Evolutionary conservation across 1,139 yeast genomes (phyloP).

Genomic region (Diutina rugosa): DNA sequence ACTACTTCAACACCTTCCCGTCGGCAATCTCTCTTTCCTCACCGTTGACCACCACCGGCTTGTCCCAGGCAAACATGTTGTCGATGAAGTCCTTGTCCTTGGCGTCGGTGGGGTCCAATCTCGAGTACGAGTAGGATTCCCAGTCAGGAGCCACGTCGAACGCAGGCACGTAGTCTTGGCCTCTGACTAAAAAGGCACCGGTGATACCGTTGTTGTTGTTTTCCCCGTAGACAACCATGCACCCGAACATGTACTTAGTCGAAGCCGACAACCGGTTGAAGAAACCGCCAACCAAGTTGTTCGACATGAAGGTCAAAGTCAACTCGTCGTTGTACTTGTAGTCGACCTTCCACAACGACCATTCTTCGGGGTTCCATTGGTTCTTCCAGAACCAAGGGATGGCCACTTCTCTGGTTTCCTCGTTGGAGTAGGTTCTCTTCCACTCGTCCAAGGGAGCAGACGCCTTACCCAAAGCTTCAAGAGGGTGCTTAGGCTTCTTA

Average conservation of each 20-base stretch:
- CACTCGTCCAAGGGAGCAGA: constrained; percentile 77
- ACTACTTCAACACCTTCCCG: constrained; percentile 60
- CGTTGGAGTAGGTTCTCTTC: constrained; percentile 96
- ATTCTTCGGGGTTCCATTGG: constrained; percentile 82
- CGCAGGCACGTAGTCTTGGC: constrained; percentile 84
- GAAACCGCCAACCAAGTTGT: constrained; percentile 97
- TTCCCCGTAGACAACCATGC: constrained; percentile 92
- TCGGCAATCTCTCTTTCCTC: constrained; percentile 49
- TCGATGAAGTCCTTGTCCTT: constrained; percentile 59
- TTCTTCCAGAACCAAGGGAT: constrained; percentile 96
- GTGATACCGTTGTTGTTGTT: constrained; percentile 96
- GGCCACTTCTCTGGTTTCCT: constrained; percentile 90
- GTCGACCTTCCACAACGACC: constrained; percentile 91
- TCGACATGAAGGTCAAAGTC: constrained; percentile 95
- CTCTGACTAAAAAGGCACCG: constrained; percentile 92
- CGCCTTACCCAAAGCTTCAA: constrained; percentile 68
- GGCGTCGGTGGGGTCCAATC: constrained; percentile 54
- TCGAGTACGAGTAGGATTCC: constrained; percentile 70
- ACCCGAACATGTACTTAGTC: constrained; percentile 88
- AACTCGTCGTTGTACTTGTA: constrained; percentile 98
- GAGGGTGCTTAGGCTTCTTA: constrained; percentile 85
- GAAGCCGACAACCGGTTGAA: constrained; percentile 91
- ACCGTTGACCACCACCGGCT: constrained; percentile 36
- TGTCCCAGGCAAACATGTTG: constrained; percentile 81
- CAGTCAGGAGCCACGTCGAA: constrained; percentile 99